These are phyloP conservation scores for Neostapfia colusana DNA, from an alignment of 176 grass and related monocot genomes.

Conservation along the genomic window DNA sequence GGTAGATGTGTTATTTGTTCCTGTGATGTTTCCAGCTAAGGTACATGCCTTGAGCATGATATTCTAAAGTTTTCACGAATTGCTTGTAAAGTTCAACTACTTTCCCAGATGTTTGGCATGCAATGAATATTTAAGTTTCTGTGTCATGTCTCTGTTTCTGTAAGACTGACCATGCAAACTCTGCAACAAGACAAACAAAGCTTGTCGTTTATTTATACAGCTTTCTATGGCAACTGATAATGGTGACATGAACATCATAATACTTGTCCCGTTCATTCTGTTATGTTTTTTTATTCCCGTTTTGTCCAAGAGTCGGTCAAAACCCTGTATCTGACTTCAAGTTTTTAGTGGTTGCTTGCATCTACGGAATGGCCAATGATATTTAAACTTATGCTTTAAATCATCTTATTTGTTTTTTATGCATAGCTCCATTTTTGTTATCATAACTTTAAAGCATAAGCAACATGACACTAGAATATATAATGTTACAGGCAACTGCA, in stretches of 20 bases:
- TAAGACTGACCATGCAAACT: neutral
- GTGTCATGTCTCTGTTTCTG: neutral
- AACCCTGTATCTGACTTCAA: neutral
- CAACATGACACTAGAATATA: neutral
- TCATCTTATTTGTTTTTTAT: neutral
- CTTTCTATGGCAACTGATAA: neutral
- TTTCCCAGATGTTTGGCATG: neutral
- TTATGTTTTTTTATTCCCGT: neutral
- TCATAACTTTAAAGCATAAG: neutral
- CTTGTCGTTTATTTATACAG: neutral
- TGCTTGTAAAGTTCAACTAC: slow-evolving; percentile 3
- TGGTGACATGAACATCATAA: neutral
- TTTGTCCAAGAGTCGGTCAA: neutral
- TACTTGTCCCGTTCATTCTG: neutral
- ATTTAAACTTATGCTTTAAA: neutral
- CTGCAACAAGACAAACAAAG: neutral
- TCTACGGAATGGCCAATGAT: neutral
- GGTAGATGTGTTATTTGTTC: slow-evolving; percentile 40
- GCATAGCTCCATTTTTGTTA: neutral
- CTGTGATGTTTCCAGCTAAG: slow-evolving; percentile 41
- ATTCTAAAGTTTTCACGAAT: neutral
- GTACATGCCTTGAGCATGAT: slow-evolving; percentile 29
- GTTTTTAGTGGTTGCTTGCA: neutral
- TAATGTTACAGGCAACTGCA: neutral
- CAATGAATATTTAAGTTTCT: neutral